Evolutionary conservation across 2,329 filamentous ascomycete species (phyloP).

Genomic region (Talaromyces sp.): DNA sequence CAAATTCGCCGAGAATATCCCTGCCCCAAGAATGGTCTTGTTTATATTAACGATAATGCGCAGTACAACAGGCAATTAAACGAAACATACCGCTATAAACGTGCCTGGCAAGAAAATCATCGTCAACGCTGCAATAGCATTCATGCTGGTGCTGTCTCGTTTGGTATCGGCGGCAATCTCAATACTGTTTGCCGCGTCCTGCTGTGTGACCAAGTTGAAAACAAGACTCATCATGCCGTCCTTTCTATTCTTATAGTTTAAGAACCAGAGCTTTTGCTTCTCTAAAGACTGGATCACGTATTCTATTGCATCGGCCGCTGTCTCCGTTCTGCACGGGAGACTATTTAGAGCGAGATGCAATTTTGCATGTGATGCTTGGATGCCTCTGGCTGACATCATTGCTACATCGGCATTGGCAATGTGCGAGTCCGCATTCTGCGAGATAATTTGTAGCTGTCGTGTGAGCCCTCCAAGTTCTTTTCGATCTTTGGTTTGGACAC

Average conservation of each 20-base stretch:
- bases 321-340: neutral
- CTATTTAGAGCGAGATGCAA: conserved; percentile 1
- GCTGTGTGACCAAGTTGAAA: conserved; percentile 24
- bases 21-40: too few species aligned
- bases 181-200: conserved; percentile 25
- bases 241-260: conserved; percentile 22
- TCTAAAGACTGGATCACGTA: conserved; percentile 23
- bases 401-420: conserved; percentile 23
- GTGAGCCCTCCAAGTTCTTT: conserved; percentile 18
- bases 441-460: conserved; percentile 24
- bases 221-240: conserved; percentile 20
- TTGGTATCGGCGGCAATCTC: conserved; percentile 21
- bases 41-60: too few species aligned
- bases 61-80: neutral
- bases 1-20: neutral
- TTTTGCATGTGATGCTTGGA: conserved; percentile 16
- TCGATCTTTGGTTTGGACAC: conserved; percentile 16
- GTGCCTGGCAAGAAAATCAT: conserved; percentile 26
- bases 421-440: conserved; percentile 22
- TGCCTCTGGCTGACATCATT: conserved; percentile 18
- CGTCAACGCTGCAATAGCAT: conserved; percentile 25
- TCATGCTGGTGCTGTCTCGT: conserved; percentile 26
- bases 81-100: conserved; percentile 14
- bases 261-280: conserved; percentile 22
- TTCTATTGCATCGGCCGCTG: conserved; percentile 16